Evolutionary conservation across 495 filamentous ascomycete species (phyloP), one percentile per base, ranked within the genome.

Genomic region (Usnea hakonensis): DNA sequence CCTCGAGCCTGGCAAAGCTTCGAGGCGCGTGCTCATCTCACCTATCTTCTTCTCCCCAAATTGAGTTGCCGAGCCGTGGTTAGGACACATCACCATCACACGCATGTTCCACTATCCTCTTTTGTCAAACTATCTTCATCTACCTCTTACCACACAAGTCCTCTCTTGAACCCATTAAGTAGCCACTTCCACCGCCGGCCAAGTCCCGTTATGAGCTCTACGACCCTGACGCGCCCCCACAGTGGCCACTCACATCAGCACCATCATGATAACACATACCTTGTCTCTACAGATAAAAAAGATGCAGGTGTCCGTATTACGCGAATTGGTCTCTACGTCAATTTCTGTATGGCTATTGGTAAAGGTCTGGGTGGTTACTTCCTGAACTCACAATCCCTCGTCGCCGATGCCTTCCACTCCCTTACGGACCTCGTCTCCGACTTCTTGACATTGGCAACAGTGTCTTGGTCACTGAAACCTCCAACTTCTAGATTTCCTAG

Each of bases 251-350:
- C 75, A 35, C 72, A 77, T 60, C 74, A 78, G 53, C 85, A 89
- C 73, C 89, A 91, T 68, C 86, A 90, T 71, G 90, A 94, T 76
- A 96, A 92, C 79, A 84, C 86, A 35, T 97, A 93, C 73, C 81
- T 98, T 33, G 90, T 85, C 6, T 96, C 91, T 1, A 80, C 79
- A 38, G 91, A 98, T 76, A 95, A 90, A 74, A 85, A 87, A 48
- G 95, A 98, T 75, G 89, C 94, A 23, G 94, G 91, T 61, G 94
- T 98, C 62, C 86, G 90, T 57, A 98, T 98, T 61, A 98, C 94
- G 35, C 83, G 93, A 57, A 86, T 97, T 69, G 94, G 94, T 10
- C 82, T 98, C 40, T 87, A 88, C 68, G 90, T 92, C 60, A 98
- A 98, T 71, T 82, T 97, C 4, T 83, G 85, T 65, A 97, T 98